phyloP scores from a whole-genome alignment of 495 filamentous ascomycete genomes.

The Lophiostoma macrostomum region DNA sequence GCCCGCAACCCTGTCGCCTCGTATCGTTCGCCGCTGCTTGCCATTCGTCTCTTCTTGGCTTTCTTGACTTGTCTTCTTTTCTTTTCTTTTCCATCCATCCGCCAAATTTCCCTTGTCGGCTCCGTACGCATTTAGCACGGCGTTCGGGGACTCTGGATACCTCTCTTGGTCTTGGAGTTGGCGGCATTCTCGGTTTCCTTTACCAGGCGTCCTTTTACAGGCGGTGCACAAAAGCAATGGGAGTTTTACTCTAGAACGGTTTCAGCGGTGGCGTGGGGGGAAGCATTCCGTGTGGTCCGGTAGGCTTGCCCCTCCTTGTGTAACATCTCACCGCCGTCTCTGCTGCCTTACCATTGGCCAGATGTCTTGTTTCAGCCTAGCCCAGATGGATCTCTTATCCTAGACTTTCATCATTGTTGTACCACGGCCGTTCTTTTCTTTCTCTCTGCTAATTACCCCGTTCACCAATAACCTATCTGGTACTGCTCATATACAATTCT shows the following conservation, averaged over 20 bases:
- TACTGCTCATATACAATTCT: constrained; percentile 13
- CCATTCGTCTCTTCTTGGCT: neutral
- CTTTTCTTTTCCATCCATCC: neutral
- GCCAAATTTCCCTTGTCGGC: constrained; percentile 4
- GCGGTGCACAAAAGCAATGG: constrained; percentile 27
- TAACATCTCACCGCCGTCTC: neutral
- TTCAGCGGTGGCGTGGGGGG: constrained; percentile 29
- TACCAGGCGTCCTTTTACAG: constrained; percentile 4
- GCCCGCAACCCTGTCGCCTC: neutral
- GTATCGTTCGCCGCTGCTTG: neutral
- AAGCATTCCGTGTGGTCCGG: constrained; percentile 15
- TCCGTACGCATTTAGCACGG: constrained; percentile 26
- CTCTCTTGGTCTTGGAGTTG: constrained; percentile 12
- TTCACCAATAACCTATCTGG: constrained; percentile 12
- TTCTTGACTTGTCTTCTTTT: neutral
- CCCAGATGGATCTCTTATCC: constrained; percentile 1
- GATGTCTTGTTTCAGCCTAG: constrained; percentile 19
- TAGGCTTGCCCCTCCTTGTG: constrained; percentile 10
- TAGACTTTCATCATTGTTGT: constrained; percentile 4
- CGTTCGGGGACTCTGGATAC: constrained; percentile 17
- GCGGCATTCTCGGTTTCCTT: constrained; percentile 24
- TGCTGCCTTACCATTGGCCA: constrained; percentile 16
- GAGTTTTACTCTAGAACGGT: constrained; percentile 25
- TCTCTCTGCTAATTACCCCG: constrained; percentile 10
- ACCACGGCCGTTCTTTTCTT: constrained; percentile 1